Evolutionary conservation across 108 stramenopile species (phyloP), one percentile per base, ranked within the genome.

Genomic region (Cyclostephanos tholiformis): DNA sequence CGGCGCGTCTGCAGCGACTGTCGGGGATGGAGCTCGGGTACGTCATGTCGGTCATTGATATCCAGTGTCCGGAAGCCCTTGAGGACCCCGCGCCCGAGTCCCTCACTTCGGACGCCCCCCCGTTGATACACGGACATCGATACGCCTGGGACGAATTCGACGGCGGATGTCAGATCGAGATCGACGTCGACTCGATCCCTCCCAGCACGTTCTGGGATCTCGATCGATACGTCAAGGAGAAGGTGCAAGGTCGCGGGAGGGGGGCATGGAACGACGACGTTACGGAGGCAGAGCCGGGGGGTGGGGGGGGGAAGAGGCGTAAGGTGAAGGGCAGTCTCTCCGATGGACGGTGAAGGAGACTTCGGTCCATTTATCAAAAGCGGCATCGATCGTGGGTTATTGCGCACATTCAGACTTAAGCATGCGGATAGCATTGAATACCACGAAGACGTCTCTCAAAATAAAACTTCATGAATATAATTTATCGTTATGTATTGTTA

Each of bases 131-230:
- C 43, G 36, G 41, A 27, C 80, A 82, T 65, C 60, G 71, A 39
- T 75, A 82, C 46, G 57, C 69, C 14, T 72, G 64, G 58, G 81
- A 82, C 58, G 60, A 70, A 41, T 82, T 76, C 67, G 81, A 82
- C 62, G 81, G 81, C n/a, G 83, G 83, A 6, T 72, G 69, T 39
- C 84, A 91, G 43, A 82, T 97, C 26, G 95, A 97, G 84, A 87
- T 98, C 52, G 96, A 97, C 71, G 81, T 97, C 25, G 97, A 98
- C 80, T 80, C 68, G 22, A 87, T 98, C 12, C 86, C 90, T 11
- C 52, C 88, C 6, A 67, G 82, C 6, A 82, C 87, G n/a, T 98
- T 98, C 82, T 80, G 72, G 50, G 85, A 89, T 23, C 69, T 98
- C 25, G 88, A 92, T 66, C 58, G 73, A 22, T 94, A 86, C 56